Conservation (phyloP, 768 basidiomycete species). For the Chalciporus piperatus region DNA sequence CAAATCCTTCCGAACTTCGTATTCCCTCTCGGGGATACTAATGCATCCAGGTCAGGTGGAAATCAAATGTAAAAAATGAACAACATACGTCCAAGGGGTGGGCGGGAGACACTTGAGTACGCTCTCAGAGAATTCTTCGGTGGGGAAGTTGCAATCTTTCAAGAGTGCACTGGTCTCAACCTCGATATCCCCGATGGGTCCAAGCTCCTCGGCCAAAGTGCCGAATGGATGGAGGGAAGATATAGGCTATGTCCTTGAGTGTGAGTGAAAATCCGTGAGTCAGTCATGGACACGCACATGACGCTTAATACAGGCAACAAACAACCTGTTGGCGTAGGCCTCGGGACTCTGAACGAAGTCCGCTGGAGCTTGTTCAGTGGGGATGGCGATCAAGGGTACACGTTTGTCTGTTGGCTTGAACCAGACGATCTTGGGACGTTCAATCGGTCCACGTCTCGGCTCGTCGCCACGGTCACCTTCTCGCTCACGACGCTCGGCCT, state of each 20-base stretch:
- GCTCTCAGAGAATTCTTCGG: constrained; percentile 94
- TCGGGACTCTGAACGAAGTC: constrained; percentile 97
- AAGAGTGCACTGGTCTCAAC: constrained; percentile 96
- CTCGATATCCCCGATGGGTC: constrained; percentile 97
- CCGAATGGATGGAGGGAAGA: constrained; percentile 99
- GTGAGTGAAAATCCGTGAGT: constrained; percentile 15
- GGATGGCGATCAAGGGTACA: constrained; percentile 97
- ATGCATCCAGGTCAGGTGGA: constrained; percentile 9
- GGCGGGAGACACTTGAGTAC: constrained; percentile 96
- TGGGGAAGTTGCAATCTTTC: constrained; percentile 99
- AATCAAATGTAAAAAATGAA: not conserved
- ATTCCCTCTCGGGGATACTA: constrained; percentile 86
- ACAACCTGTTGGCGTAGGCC: constrained; percentile 83
- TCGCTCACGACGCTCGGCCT: constrained; percentile 94
- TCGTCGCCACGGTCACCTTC: constrained; percentile 91
- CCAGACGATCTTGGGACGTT: constrained; percentile 99
- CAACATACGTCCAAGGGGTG: constrained; percentile 82
- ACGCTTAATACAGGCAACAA: constrained; percentile 98
- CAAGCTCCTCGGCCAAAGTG: constrained; percentile 95
- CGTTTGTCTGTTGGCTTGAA: constrained; percentile 99
- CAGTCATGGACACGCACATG: constrained; percentile 59
- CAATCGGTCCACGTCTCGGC: constrained; percentile 71
- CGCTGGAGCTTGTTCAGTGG: constrained; percentile 94
- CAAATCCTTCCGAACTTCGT: constrained; percentile 85
- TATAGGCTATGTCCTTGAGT: constrained; percentile 56